Conservation (phyloP, 129 eudicot species). For the Saussurea involucrata region DNA sequence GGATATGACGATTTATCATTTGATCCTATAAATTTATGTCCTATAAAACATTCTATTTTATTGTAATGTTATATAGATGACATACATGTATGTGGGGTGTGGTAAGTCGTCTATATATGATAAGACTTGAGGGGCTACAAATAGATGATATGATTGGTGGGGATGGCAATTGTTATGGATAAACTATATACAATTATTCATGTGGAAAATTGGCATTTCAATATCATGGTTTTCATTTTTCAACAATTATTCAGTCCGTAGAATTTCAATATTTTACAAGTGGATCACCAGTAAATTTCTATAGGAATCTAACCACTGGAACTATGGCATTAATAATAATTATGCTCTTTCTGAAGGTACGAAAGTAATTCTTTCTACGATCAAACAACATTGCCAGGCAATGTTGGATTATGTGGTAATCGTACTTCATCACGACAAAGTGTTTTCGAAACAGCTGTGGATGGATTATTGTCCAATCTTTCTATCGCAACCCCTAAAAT, state of each 20-base stretch:
- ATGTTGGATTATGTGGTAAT: conserved; percentile 59
- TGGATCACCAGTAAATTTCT: neutral
- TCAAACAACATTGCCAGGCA: conserved; percentile 56
- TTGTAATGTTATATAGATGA: too few species aligned
- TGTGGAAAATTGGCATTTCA: neutral
- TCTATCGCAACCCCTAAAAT: conserved; percentile 63
- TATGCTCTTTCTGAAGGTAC: conserved; percentile 36
- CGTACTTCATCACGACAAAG: conserved; percentile 45
- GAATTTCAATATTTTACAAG: neutral
- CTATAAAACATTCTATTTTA: too few species aligned
- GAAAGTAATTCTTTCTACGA: conserved; percentile 62
- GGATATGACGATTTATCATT: too few species aligned
- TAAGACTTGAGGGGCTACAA: conserved; percentile 4
- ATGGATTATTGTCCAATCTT: conserved; percentile 46
- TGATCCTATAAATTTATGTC: too few species aligned
- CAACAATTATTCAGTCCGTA: neutral
- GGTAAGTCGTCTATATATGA: neutral
- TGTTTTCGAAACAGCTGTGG: conserved; percentile 34
- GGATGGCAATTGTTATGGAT: neutral
- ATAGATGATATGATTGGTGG: neutral
- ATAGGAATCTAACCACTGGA: neutral
- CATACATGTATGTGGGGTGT: too few species aligned
- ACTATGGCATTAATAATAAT: neutral
- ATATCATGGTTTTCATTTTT: neutral
- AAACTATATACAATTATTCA: neutral